Evolutionary conservation across 2,329 filamentous ascomycete genomes (phyloP).

Genomic region (Didymella glomerata): DNA sequence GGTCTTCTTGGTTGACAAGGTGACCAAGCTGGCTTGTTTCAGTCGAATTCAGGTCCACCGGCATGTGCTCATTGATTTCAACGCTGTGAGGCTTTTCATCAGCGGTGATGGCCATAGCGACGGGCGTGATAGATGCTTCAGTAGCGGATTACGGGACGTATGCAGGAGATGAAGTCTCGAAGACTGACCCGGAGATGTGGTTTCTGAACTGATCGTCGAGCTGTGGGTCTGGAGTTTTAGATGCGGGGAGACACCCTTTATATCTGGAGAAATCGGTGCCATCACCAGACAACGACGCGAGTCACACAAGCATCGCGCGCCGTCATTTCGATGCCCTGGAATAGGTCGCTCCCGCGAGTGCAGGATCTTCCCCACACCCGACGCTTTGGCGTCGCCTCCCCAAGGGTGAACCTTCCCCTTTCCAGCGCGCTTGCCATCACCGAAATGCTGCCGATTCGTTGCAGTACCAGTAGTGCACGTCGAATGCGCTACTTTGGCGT

Average conservation of each 20-base stretch:
- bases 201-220: conserved; percentile 1
- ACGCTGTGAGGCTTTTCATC: not conserved
- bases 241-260: conserved; percentile 1
- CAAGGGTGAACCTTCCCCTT: not conserved
- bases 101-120: not conserved
- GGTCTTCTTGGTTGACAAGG: not conserved
- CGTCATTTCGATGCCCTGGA: not conserved
- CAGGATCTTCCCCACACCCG: conserved; percentile 10
- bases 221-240: conserved; percentile 7
- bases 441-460: conserved; percentile 12
- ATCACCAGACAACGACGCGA: not conserved
- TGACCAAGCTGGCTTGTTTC: not conserved
- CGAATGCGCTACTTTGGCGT: not conserved
- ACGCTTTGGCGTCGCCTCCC: not conserved
- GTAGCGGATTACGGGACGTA: conserved; percentile 43
- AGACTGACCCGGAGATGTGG: not conserved
- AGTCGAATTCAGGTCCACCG: not conserved
- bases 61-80: not conserved
- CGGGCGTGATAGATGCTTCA: conserved; percentile 26
- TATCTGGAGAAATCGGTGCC: conserved; percentile 7
- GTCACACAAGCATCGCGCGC: not conserved
- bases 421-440: not conserved
- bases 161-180: not conserved
- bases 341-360: not conserved
- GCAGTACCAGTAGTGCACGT: not conserved